Percentiles rank a stretch among this genome's conserved stretches.
Evolutionary conservation across 2,329 filamentous ascomycete species (phyloP).

Genomic region (Thielaviopsis punctulata): DNA sequence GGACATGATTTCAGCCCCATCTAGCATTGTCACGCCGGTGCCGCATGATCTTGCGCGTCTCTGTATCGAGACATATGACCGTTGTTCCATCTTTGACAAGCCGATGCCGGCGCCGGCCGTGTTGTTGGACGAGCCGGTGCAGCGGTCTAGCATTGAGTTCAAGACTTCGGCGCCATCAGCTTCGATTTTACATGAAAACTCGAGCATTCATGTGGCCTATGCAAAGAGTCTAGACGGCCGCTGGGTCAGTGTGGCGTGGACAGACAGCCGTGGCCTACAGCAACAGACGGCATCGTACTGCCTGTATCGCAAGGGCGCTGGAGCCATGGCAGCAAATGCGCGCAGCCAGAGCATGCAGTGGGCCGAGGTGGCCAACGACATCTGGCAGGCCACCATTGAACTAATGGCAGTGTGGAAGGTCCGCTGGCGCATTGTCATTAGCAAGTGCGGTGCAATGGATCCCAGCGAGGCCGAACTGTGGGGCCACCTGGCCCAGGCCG

Average conservation of each 20-base stretch:
- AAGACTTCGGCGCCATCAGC: slow-evolving; percentile 52
- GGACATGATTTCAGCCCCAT: slow-evolving; percentile 46
- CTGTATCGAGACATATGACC: slow-evolving; percentile 62
- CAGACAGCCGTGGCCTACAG: slow-evolving; percentile 56
- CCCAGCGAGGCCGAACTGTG: slow-evolving; percentile 45
- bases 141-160: slow-evolving; percentile 60
- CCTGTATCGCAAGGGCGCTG: slow-evolving; percentile 37
- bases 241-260: slow-evolving; percentile 71
- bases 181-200: slow-evolving; percentile 61
- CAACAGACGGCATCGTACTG: slow-evolving; percentile 61
- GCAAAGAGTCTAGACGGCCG: slow-evolving; percentile 55
- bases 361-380: slow-evolving; percentile 50
- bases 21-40: slow-evolving; percentile 43
- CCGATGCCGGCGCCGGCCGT: slow-evolving; percentile 51
- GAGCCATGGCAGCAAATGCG: not conserved
- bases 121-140: slow-evolving; percentile 47
- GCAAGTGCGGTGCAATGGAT: slow-evolving; percentile 53
- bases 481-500: slow-evolving; percentile 34
- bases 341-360: slow-evolving; percentile 34
- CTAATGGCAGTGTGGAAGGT: slow-evolving; percentile 53
- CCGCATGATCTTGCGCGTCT: slow-evolving; percentile 42
- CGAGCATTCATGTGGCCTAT: slow-evolving; percentile 66
- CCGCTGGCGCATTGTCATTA: slow-evolving; percentile 61
- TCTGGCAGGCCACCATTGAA: slow-evolving; percentile 64
- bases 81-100: slow-evolving; percentile 38